Percentiles rank a stretch among this genome's conserved stretches.
Evolutionary conservation across 2,329 filamentous ascomycete genomes (phyloP).

Genomic region (Pseudonectria buxi): DNA sequence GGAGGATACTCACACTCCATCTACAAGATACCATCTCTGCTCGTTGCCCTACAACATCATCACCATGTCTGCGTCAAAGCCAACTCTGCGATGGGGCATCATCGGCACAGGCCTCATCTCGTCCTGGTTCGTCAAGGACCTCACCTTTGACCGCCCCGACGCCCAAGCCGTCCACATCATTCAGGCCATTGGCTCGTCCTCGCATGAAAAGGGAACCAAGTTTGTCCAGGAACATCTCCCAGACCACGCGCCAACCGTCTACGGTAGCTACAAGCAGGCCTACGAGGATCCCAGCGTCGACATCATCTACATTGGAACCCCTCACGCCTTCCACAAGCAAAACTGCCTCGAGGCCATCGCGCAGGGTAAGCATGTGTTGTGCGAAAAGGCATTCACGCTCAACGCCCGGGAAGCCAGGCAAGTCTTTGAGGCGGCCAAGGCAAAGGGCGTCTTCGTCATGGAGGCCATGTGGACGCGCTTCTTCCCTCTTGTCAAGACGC

Average conservation of each 20-base stretch:
- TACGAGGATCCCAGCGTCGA: constrained; percentile 36
- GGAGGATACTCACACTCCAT: too few relatives aligned
- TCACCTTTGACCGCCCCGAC: constrained; percentile 28
- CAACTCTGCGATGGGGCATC: constrained; percentile 31
- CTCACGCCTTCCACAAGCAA: constrained; percentile 37
- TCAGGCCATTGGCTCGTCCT: constrained; percentile 35
- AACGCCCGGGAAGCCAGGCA: constrained; percentile 33
- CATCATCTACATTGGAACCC: constrained; percentile 40
- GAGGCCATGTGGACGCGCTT: constrained; percentile 42
- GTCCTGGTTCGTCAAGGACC: constrained; percentile 38
- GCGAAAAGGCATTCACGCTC: constrained; percentile 39
- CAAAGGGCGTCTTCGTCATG: constrained; percentile 36
- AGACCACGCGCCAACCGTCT: constrained; percentile 25
- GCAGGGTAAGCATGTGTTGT: constrained; percentile 37
- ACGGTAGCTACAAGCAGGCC: constrained; percentile 33
- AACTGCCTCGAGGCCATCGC: constrained; percentile 37
- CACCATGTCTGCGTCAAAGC: constrained; percentile 2
- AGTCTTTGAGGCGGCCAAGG: constrained; percentile 32
- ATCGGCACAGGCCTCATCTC: constrained; percentile 38
- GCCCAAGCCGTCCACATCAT: constrained; percentile 33
- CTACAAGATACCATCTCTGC: too few relatives aligned
- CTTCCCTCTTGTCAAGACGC: constrained; percentile 29
- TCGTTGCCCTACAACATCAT: too few relatives aligned
- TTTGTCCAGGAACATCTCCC: constrained; percentile 30
- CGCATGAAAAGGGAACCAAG: constrained; percentile 26